phyloP scores from a whole-genome alignment of 805 yeast species.

The Candida yuanshanica region DNA sequence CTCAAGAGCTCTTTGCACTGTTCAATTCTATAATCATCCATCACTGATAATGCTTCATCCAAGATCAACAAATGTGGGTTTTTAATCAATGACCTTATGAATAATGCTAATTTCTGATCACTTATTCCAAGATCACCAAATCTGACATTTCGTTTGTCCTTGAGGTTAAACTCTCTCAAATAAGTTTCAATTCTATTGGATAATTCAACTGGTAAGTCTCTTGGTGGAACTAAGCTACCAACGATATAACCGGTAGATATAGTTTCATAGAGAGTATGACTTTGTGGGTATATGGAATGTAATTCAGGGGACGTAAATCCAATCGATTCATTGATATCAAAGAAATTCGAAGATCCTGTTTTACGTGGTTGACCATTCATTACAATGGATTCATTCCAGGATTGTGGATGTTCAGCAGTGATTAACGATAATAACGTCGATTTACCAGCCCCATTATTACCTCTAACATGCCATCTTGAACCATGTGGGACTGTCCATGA shows the following conservation, averaged over 20 bases:
- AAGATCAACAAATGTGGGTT: conserved; percentile 72
- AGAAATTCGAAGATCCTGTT: conserved; percentile 72
- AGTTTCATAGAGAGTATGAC: conserved; percentile 46
- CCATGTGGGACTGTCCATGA: conserved; percentile 64
- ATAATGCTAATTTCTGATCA: conserved; percentile 71
- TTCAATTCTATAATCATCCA: conserved; percentile 60
- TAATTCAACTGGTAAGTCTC: conserved; percentile 32
- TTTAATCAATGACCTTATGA: conserved; percentile 73
- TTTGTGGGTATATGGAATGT: conserved; percentile 75
- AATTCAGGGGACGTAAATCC: conserved; percentile 91
- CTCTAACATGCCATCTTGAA: conserved; percentile 83
- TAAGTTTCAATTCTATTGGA: conserved; percentile 37
- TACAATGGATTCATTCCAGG: conserved; percentile 71
- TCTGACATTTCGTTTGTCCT: conserved; percentile 27
- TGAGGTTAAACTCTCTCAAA: conserved; percentile 40
- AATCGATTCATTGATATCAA: conserved; percentile 69
- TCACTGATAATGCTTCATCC: conserved; percentile 91
- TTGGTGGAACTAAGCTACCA: conserved; percentile 58
- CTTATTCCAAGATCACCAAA: conserved; percentile 59
- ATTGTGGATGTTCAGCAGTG: conserved; percentile 95
- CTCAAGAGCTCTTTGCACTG: conserved; percentile 48
- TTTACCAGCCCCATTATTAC: conserved; percentile 91
- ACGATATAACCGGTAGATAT: conserved; percentile 69
- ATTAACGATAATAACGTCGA: conserved; percentile 79
- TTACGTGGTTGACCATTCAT: conserved; percentile 63